Conservation (phyloP, 495 filamentous ascomycete genomes). For the Glarea lozoyensis region DNA sequence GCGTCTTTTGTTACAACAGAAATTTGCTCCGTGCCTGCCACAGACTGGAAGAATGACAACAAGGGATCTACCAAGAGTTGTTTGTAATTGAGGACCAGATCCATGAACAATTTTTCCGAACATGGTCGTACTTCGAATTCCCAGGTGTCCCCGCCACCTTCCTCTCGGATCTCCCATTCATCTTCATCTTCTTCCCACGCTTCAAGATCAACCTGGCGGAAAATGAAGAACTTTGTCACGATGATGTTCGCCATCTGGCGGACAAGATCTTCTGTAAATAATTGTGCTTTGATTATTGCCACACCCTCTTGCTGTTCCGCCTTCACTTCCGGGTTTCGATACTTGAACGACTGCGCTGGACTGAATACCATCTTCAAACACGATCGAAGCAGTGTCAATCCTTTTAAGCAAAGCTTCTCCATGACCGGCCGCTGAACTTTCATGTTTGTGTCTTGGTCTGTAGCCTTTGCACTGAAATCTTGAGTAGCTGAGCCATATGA, state of each 20-base stretch:
- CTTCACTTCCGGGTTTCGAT: conserved; percentile 59
- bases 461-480: conserved; percentile 29
- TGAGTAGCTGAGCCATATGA: conserved; percentile 36
- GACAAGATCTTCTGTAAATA: conserved; percentile 69
- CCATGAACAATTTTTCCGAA: conserved; percentile 87
- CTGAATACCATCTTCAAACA: conserved; percentile 78
- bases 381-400: conserved; percentile 71
- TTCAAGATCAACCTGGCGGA: conserved; percentile 73
- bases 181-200: conserved; percentile 87
- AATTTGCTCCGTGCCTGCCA: conserved; percentile 57
- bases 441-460: conserved; percentile 35
- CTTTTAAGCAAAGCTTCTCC: conserved; percentile 72
- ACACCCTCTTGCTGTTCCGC: conserved; percentile 58
- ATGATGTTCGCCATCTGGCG: conserved; percentile 70
- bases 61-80: conserved; percentile 65
- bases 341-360: conserved; percentile 72
- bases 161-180: conserved; percentile 82
- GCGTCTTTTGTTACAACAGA: conserved; percentile 77
- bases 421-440: conserved; percentile 50
- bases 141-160: conserved; percentile 68
- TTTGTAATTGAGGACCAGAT: conserved; percentile 81
- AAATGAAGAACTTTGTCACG: conserved; percentile 80
- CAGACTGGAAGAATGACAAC: conserved; percentile 65
- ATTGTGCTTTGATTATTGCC: conserved; percentile 52
- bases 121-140: conserved; percentile 86